These are phyloP conservation scores for Sesbania bispinosa DNA, from an alignment of 306 rosid genomes.

Conservation along the genomic window DNA sequence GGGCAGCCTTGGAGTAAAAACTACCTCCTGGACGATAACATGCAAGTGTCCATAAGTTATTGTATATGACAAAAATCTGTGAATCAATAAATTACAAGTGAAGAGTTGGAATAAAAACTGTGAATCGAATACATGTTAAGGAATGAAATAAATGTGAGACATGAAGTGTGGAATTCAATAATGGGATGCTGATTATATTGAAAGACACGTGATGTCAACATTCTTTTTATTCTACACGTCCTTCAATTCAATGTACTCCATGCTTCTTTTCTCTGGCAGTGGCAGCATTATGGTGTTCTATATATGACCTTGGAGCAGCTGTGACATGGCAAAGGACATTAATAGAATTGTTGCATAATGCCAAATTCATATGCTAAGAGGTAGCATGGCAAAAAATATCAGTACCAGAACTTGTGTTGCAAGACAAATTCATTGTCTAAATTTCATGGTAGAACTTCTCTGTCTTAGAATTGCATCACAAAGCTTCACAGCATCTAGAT, in stretches of 20 bases:
- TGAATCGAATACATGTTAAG: constrained; percentile 4
- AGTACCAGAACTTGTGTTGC: background rate
- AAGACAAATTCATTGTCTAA: constrained; percentile 14
- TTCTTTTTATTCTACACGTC: background rate
- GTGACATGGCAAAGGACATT: background rate
- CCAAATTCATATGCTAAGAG: background rate
- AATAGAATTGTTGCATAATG: background rate
- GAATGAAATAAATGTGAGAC: background rate
- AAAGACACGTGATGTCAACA: background rate
- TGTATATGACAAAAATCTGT: background rate
- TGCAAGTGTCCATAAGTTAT: too few species aligned
- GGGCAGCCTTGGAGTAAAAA: too few species aligned
- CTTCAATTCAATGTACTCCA: constrained; percentile 4
- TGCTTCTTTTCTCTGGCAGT: background rate
- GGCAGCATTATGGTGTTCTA: background rate
- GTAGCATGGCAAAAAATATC: background rate
- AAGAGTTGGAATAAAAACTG: background rate
- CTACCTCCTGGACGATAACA: too few species aligned
- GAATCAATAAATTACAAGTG: too few species aligned
- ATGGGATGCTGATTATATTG: background rate
- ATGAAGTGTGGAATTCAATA: background rate
- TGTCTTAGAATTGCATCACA: constrained; percentile 67
- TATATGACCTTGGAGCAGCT: constrained; percentile 11
- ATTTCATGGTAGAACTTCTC: constrained; percentile 31
- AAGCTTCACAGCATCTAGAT: constrained; percentile 69